phyloP scores from a whole-genome alignment of 73 alveolate genomes.

The Paramecium biaurelia region DNA sequence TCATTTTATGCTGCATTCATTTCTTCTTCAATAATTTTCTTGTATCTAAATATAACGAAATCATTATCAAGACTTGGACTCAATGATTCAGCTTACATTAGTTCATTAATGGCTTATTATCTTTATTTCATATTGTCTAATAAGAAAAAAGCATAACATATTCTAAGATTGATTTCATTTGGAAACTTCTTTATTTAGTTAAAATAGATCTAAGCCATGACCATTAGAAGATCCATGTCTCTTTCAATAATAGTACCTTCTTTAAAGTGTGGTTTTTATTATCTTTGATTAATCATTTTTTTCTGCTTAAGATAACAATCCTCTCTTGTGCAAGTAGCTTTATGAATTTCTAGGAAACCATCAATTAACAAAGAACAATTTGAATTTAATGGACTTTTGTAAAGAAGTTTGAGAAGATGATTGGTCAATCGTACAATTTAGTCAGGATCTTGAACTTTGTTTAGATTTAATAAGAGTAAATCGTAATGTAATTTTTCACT shows the following conservation, averaged over 20 bases:
- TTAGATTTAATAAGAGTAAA: slow-evolving; percentile 42
- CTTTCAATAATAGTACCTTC: slow-evolving; percentile 53
- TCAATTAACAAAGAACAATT: slow-evolving; percentile 29
- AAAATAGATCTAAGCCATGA: slow-evolving; percentile 45
- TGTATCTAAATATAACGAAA: slow-evolving; percentile 56
- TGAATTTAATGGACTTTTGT: background rate
- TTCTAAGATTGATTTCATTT: slow-evolving; percentile 42
- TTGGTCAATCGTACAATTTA: background rate
- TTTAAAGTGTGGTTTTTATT: slow-evolving; percentile 1
- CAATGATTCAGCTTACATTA: slow-evolving; percentile 30
- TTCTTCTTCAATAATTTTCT: slow-evolving; percentile 56
- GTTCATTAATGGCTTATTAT: slow-evolving; percentile 48
- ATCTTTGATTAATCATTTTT: slow-evolving; percentile 22
- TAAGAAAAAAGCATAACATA: slow-evolving; percentile 54
- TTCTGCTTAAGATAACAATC: slow-evolving; percentile 57
- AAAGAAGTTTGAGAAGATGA: background rate
- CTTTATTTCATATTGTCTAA: slow-evolving; percentile 50
- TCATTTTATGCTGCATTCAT: slow-evolving; percentile 43
- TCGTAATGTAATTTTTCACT: slow-evolving; percentile 38
- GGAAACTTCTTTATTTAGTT: slow-evolving; percentile 54
- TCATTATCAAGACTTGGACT: slow-evolving; percentile 57
- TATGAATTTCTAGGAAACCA: slow-evolving; percentile 59
- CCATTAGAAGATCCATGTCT: slow-evolving; percentile 32
- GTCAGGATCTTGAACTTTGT: slow-evolving; percentile 50
- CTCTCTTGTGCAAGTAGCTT: slow-evolving; percentile 55